Percentiles rank a stretch among this genome's conserved stretches.
Evolutionary conservation across 768 basidiomycete species (phyloP).

Genomic region (Dacryopinax spathularia): DNA sequence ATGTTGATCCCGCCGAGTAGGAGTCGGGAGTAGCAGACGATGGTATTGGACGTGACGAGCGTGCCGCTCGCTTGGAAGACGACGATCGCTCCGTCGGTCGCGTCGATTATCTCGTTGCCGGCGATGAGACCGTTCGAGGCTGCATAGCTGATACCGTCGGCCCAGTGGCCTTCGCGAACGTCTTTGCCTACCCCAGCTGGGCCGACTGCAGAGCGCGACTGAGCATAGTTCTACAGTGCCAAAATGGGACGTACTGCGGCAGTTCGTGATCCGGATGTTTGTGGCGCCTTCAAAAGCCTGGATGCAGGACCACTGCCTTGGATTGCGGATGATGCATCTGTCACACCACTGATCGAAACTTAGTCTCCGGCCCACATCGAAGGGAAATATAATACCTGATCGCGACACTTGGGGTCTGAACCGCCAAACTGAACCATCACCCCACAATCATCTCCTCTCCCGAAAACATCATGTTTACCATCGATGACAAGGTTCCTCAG

Average conservation of each 20-base stretch:
- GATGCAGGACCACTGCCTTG: constrained; percentile 17
- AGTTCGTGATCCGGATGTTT: constrained; percentile 12
- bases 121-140: constrained; percentile 15
- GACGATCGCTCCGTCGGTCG: constrained; percentile 17
- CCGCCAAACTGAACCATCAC: constrained; percentile 17
- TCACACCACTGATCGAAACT: constrained; percentile 10
- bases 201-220: constrained; percentile 9
- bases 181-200: constrained; percentile 15
- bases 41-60: constrained; percentile 16
- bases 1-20: constrained; percentile 18
- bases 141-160: constrained; percentile 16
- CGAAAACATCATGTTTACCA: constrained; percentile 15
- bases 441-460: constrained; percentile 12
- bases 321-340: constrained; percentile 15
- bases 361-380: background rate
- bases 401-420: background rate
- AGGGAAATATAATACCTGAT: background rate
- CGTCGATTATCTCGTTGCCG: constrained; percentile 15
- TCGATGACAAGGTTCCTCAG: constrained; percentile 16
- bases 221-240: background rate
- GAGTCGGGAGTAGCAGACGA: constrained; percentile 12
- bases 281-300: constrained; percentile 17
- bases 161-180: constrained; percentile 11
- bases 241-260: background rate
- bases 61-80: constrained; percentile 17